A percentile compares a stretch with the other conserved stretches of the same genome.
phyloP scores from a whole-genome alignment of 352 stramenopile species.

The Globisporangium acanthophoron region DNA sequence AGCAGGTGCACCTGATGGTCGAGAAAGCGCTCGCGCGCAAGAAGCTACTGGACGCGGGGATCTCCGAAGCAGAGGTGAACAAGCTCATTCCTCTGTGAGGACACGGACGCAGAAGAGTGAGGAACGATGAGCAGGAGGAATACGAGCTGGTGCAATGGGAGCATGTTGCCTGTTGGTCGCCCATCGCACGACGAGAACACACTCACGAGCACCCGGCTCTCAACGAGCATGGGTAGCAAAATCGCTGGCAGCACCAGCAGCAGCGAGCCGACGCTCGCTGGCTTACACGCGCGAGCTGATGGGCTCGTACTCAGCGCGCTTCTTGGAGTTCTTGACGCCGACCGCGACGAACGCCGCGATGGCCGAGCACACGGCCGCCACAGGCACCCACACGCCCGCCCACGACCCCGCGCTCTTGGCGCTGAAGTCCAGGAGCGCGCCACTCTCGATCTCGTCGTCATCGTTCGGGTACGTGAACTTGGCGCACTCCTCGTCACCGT shows the following conservation, averaged over 20 bases:
- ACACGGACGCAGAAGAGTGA: neutral
- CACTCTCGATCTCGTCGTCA: conserved; percentile 53
- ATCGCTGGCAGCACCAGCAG: neutral
- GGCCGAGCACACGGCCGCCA: conserved; percentile 23
- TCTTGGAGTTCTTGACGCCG: conserved; percentile 35
- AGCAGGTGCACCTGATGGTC: conserved; percentile 38
- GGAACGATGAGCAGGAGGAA: neutral
- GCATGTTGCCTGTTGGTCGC: neutral
- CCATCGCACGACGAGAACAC: neutral
- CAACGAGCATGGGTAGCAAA: neutral
- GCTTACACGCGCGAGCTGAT: conserved; percentile 33
- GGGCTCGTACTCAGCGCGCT: conserved; percentile 32
- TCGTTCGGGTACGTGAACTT: conserved; percentile 63
- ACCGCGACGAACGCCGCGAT: conserved; percentile 28
- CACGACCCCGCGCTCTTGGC: conserved; percentile 4
- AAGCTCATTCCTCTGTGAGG: conserved; percentile 36
- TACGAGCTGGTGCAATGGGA: neutral
- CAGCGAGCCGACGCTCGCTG: neutral
- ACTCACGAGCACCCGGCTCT: neutral
- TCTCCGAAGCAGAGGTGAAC: conserved; percentile 31
- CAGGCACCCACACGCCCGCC: conserved; percentile 16
- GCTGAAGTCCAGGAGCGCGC: conserved; percentile 8
- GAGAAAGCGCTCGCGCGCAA: conserved; percentile 47
- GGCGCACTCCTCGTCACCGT: conserved; percentile 42
- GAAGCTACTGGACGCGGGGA: conserved; percentile 40